Base-by-base conservation (phyloP, 352 stramenopile species). In the Poterioochromonas sp. region DNA sequence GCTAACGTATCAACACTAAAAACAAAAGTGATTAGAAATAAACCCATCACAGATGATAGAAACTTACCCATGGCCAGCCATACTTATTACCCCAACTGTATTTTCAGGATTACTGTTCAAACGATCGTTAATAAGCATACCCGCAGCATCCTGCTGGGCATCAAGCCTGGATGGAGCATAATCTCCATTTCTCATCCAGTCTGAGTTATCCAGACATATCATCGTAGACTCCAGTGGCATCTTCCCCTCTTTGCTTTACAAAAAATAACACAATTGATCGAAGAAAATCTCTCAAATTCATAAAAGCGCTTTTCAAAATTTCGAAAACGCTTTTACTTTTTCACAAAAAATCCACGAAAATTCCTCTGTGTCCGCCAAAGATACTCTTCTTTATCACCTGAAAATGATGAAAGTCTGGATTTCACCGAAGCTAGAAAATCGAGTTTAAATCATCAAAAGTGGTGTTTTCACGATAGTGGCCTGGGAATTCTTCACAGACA, bases 161-260 rank as follows among this genome's bases (percentile, higher is more conserved):
- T 98, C 94, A 70, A 99, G 86, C 73, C 96, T 92, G 70, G 93
- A 97, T 63, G 95, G 95, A 80, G 97, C 91, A 88, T 98, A 99
- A 86, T 99, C 96, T 54, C 95, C 95, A 86, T 99, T 99, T 58
- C 96, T 91, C 94, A 84, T 85, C 83, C 83, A 86, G 47, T 86
- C 83, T 22, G 81, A 85, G 77, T 86, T 86, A 54, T 86, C 83
- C 39, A 86, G 39, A 79, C 63, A 73, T 15, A 73, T 73, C 63
- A 73, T 73, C 11, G 63, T 73, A 32, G 63, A 73, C 32, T 73
- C 63, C 63, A 73, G 40, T 32, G 8, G 8, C 63, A 73, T 73
- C 34, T 68, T 68, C 8, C 26, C 29, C 26, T 35, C 5, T 68
- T 39, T 8, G 8, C 20, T 53, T 53, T 8, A 20, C 8, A 20